These are phyloP conservation scores for Calonectria leucothoes DNA, from an alignment of 2,329 filamentous ascomycete species.

Conservation along the genomic window DNA sequence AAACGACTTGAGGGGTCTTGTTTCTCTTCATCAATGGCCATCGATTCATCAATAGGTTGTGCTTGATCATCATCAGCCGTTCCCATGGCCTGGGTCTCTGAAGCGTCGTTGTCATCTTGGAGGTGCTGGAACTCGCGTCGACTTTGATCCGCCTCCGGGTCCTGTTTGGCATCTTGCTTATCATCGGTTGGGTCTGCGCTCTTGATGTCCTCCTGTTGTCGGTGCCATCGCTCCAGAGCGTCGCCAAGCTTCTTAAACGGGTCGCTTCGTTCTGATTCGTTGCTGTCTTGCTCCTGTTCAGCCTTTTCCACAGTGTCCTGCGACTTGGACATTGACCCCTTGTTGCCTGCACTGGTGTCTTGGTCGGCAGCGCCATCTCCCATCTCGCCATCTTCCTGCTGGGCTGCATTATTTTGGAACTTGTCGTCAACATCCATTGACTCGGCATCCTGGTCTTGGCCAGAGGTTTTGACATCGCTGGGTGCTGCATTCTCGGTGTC, in stretches of 20 bases:
- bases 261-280: constrained; percentile 63
- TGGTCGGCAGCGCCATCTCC: constrained; percentile 74
- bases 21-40: constrained; percentile 82
- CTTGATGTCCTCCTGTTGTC: constrained; percentile 85
- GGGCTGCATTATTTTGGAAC: constrained; percentile 68
- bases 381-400: constrained; percentile 74
- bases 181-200: constrained; percentile 60
- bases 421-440: constrained; percentile 72
- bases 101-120: constrained; percentile 81
- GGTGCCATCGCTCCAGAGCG: constrained; percentile 91
- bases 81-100: constrained; percentile 93
- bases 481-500: constrained; percentile 72
- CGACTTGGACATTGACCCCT: constrained; percentile 65
- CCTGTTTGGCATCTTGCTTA: constrained; percentile 56
- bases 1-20: constrained; percentile 60
- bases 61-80: constrained; percentile 89
- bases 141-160: constrained; percentile 67
- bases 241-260: constrained; percentile 97
- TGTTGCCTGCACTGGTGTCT: constrained; percentile 71
- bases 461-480: constrained; percentile 72
- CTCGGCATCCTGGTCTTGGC: constrained; percentile 74
- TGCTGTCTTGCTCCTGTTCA: constrained; percentile 57
- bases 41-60: constrained; percentile 85
- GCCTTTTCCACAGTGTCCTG: constrained; percentile 61
- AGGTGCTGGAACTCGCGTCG: constrained; percentile 94